phyloP scores from a whole-genome alignment of 1,139 yeast genomes.

The Diutina rugosa region DNA sequence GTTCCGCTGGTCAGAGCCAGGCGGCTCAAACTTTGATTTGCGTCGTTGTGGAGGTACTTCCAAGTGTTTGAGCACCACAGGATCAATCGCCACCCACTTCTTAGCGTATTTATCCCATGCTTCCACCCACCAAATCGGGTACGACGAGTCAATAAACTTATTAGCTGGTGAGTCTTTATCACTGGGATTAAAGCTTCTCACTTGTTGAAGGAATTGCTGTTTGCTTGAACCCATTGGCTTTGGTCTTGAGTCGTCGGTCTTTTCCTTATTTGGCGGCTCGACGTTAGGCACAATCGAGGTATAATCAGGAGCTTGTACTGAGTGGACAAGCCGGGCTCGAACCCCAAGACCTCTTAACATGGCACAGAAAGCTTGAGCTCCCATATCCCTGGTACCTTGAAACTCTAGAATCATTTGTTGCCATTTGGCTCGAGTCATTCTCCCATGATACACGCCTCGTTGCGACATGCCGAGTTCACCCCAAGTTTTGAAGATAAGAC shows the following conservation, averaged over 20 bases:
- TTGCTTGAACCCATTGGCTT: slow-evolving; percentile 1
- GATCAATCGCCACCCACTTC: slow-evolving; percentile 82
- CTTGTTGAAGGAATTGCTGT: slow-evolving; percentile 4
- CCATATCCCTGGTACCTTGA: slow-evolving; percentile 66
- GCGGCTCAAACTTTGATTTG: slow-evolving; percentile 66
- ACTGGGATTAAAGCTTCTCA: neutral
- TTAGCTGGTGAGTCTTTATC: slow-evolving; percentile 2
- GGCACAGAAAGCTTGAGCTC: slow-evolving; percentile 81
- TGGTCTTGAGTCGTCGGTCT: neutral
- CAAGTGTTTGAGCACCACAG: slow-evolving; percentile 48
- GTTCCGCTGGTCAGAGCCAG: slow-evolving; percentile 45
- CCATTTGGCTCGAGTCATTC: slow-evolving; percentile 25
- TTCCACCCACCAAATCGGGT: slow-evolving; percentile 87
- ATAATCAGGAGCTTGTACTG: slow-evolving; percentile 84
- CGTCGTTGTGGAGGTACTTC: slow-evolving; percentile 51
- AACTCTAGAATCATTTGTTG: slow-evolving; percentile 24
- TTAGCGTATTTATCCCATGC: slow-evolving; percentile 71
- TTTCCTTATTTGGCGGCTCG: slow-evolving; percentile 8
- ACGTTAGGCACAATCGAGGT: slow-evolving; percentile 18
- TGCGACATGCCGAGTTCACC: slow-evolving; percentile 24
- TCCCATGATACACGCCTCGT: slow-evolving; percentile 10
- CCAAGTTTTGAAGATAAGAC: slow-evolving; percentile 45
- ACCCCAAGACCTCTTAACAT: slow-evolving; percentile 60
- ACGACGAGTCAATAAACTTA: slow-evolving; percentile 21
- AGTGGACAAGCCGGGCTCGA: slow-evolving; percentile 62